Conservation (phyloP, 1,284 basidiomycete genomes). For the Polyporus tsugae region DNA sequence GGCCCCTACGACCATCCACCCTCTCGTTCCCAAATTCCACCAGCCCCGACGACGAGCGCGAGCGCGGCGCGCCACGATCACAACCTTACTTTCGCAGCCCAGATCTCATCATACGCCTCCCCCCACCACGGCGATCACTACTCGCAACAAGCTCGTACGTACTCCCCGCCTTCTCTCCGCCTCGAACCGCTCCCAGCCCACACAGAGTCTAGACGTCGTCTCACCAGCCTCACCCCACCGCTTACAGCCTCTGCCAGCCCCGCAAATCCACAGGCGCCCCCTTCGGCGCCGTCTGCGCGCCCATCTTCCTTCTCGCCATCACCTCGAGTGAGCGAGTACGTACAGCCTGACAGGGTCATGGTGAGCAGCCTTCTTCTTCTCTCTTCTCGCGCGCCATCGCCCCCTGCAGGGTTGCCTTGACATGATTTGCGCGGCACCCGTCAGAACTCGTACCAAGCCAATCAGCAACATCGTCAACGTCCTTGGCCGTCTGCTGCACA, state of each 20-base stretch:
- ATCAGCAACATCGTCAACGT: background rate
- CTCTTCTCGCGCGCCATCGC: background rate
- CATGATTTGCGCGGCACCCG: background rate
- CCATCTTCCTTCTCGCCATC: constrained; percentile 6
- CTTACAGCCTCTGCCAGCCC: constrained; percentile 2
- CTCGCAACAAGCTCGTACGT: constrained; percentile 7
- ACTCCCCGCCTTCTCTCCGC: constrained; percentile 3
- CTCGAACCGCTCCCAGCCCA: background rate
- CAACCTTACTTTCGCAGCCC: constrained; percentile 3
- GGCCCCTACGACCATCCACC: background rate
- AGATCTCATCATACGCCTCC: constrained; percentile 9
- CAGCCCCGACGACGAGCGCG: background rate
- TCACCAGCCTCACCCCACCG: constrained; percentile 4
- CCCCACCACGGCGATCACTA: constrained; percentile 10
- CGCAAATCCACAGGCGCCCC: background rate
- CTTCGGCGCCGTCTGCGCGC: background rate
- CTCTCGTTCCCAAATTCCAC: background rate
- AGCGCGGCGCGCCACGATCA: constrained; percentile 14
- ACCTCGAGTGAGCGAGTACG: constrained; percentile 3
- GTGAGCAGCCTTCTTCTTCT: background rate
- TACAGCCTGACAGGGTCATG: constrained; percentile 2
- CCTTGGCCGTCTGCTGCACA: background rate
- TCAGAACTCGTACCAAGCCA: background rate
- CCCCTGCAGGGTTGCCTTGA: background rate
- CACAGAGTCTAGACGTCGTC: background rate